Evolutionary conservation across 306 rosid genomes (phyloP), one percentile per base, ranked within the genome.

Genomic region (Rosa multiflora): DNA sequence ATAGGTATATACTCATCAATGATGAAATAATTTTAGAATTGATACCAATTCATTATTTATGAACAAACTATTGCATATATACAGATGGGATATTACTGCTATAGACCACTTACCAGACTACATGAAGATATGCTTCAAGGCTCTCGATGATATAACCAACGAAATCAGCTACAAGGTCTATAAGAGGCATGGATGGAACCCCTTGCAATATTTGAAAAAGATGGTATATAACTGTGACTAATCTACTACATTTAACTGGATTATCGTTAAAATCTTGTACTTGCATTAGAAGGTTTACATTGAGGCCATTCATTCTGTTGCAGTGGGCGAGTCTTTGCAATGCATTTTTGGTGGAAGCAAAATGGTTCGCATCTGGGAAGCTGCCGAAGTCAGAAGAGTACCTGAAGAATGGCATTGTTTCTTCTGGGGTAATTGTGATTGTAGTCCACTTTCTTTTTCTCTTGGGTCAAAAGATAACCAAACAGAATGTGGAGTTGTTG

Each of bases 341-440:
- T 39, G 89, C 97, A 1, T 92, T 88, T 80, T 52, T 87, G 51
- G 87, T 88, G 2, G 97, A 92, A 82, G 92, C 97, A 62, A 51
- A 86, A 77, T 90, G 97, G 95, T 86, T 92, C 81, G 85, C 72
- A 2, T 81, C 83, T 0, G 93, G 92, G 29, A 61, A 82, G 0
- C 10, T 76, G 17, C 90, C 95, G 0, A 77, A 70, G 61, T 76
- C 88, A 15, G 88, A 88, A 72, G 93, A 87, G 12, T 92, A 92
- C 82, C 81, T 90, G 73, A 56, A 77, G 66, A 92, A 92, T 78
- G 94, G 93, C 56, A 72, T 83, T 26, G 63, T 88, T 11, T 90
- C 90, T 81, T 90, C 88, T 0, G 93, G 97, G 55, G 88, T 87
- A 67, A 86, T 81, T 7, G 72, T 85, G 52, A 84, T 79, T 70